Conservation (phyloP, 2,329 filamentous ascomycete genomes). For the Penicillium italicum region DNA sequence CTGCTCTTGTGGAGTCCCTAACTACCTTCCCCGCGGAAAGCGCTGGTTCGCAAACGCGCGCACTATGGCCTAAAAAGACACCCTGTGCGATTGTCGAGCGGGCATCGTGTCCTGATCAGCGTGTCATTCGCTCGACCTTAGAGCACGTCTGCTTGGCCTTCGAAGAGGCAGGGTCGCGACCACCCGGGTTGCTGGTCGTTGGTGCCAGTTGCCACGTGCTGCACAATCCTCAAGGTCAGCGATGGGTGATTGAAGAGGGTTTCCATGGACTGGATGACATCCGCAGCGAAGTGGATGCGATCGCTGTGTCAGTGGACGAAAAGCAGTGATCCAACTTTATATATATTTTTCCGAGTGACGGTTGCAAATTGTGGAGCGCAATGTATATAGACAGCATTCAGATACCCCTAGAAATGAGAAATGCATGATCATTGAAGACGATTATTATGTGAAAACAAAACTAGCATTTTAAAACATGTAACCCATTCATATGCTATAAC, state of each 20-base stretch:
- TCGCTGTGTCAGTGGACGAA: conserved; percentile 9
- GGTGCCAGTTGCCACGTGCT: conserved; percentile 80
- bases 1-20: conserved; percentile 68
- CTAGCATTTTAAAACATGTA: background rate
- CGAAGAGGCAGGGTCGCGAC: conserved; percentile 82
- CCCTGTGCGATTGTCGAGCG: conserved; percentile 92
- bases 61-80: conserved; percentile 67
- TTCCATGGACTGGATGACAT: conserved; percentile 67
- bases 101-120: conserved; percentile 89
- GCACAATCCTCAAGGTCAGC: conserved; percentile 56
- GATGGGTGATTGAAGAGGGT: conserved; percentile 84
- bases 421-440: background rate
- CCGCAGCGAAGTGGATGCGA: conserved; percentile 26
- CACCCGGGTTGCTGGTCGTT: conserved; percentile 82
- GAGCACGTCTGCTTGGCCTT: conserved; percentile 75
- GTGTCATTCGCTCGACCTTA: conserved; percentile 84
- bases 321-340: conserved; percentile 8
- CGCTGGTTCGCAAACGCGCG: conserved; percentile 24
- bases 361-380: background rate
- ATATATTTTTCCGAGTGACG: conserved; percentile 9
- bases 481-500: too few species aligned
- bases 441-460: background rate
- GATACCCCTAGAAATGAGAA: conserved; percentile 19
- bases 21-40: conserved; percentile 38
- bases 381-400: conserved; percentile 23